phyloP scores from a whole-genome alignment of 2,329 filamentous ascomycete species.

The Aureobasidium sp. region DNA sequence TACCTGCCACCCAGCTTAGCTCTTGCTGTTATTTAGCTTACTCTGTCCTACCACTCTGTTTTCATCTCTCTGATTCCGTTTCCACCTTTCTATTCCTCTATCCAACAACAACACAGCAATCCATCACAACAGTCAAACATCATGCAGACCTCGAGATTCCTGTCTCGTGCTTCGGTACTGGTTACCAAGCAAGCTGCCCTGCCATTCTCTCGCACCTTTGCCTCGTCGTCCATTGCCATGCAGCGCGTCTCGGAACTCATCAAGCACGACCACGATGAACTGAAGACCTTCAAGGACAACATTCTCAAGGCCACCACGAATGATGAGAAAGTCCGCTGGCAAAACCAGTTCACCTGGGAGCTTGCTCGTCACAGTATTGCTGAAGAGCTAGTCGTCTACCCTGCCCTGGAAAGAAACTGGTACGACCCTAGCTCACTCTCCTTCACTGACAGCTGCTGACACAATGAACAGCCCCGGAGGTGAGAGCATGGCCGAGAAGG shows the following conservation, averaged over 20 bases:
- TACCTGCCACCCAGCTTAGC: neutral
- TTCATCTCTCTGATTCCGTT: neutral
- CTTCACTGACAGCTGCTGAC: neutral
- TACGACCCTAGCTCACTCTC: neutral
- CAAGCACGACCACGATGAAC: constrained; percentile 33
- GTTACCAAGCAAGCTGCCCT: neutral
- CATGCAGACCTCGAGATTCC: constrained; percentile 3
- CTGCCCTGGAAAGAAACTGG: constrained; percentile 27
- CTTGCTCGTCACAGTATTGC: constrained; percentile 43
- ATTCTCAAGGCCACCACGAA: constrained; percentile 32
- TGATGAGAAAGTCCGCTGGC: constrained; percentile 36
- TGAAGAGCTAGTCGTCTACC: constrained; percentile 38
- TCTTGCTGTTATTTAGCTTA: neutral
- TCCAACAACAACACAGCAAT: neutral
- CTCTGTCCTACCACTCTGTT: neutral
- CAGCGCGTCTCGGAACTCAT: constrained; percentile 28
- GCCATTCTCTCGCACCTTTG: neutral
- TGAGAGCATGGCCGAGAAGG: constrained; percentile 24
- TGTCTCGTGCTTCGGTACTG: neutral
- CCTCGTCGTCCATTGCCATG: neutral
- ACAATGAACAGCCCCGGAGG: constrained; percentile 16
- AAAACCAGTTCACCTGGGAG: constrained; percentile 46
- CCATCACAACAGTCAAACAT: neutral
- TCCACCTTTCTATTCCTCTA: neutral
- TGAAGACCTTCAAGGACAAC: constrained; percentile 36